Evolutionary conservation across 2,329 filamentous ascomycete species (phyloP).

Genomic region (Biscogniauxia mediterranea): DNA sequence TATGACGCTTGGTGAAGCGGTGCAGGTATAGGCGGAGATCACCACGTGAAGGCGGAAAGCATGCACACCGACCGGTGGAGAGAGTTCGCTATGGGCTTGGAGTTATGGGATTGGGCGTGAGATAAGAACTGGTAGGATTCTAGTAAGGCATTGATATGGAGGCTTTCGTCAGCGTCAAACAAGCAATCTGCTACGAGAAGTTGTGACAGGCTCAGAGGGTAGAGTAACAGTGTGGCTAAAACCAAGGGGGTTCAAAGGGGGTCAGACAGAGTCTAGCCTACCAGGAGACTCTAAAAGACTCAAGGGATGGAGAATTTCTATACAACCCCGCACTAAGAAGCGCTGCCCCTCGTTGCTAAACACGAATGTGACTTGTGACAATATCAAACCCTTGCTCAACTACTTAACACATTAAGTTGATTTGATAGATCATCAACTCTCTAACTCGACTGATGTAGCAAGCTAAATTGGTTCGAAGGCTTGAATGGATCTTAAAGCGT

Average conservation of each 20-base stretch:
- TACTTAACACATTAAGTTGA: no score
- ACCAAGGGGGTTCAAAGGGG: not conserved
- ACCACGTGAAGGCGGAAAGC: slow-evolving; percentile 4
- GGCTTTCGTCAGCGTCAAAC: not conserved
- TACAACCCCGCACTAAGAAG: not conserved
- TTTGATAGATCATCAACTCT: not conserved
- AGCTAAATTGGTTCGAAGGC: not conserved
- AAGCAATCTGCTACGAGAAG: not conserved
- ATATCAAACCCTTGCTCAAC: not conserved
- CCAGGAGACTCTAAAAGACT: not conserved
- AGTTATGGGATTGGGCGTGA: slow-evolving; percentile 6
- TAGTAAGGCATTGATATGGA: not conserved
- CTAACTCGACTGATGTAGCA: not conserved
- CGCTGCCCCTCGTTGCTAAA: not conserved
- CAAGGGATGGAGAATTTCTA: not conserved
- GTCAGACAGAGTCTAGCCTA: not conserved
- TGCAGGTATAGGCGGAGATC: slow-evolving; percentile 4
- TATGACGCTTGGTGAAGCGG: slow-evolving; percentile 3
- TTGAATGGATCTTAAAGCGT: not conserved
- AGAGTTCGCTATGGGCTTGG: slow-evolving; percentile 7
- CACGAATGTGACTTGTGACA: not conserved
- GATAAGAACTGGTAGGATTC: not conserved
- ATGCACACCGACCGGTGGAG: slow-evolving; percentile 1
- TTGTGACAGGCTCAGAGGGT: not conserved
- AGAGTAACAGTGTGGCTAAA: not conserved